Evolutionary conservation across 192 early-diverging fungal genomes (phyloP).

Genomic region (Gigaspora rosea): DNA sequence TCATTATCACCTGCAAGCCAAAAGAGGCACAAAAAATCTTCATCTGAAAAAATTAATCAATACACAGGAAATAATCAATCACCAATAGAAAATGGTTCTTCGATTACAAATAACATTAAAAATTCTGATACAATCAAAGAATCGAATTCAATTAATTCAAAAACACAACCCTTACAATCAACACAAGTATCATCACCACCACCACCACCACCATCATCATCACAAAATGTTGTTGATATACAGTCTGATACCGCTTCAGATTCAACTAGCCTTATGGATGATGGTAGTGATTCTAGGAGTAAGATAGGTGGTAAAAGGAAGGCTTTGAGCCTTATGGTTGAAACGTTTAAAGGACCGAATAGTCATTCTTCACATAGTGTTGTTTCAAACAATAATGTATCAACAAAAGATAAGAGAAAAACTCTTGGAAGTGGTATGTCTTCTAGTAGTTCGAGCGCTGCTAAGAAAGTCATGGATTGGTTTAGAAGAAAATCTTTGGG

Average conservation of each 20-base stretch:
- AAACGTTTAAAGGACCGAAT: slow-evolving; percentile 13
- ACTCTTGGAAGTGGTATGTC: neutral
- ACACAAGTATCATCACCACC: neutral
- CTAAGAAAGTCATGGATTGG: slow-evolving; percentile 77
- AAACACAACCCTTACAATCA: neutral
- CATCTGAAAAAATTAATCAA: slow-evolving; percentile 10
- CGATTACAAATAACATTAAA: neutral
- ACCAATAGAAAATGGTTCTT: slow-evolving; percentile 1
- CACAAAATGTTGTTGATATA: slow-evolving; percentile 18
- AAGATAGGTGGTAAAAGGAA: slow-evolving; percentile 21
- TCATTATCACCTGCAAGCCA: neutral
- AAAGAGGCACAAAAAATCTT: slow-evolving; percentile 25
- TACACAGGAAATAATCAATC: neutral
- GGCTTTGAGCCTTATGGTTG: slow-evolving; percentile 31
- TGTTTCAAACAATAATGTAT: neutral
- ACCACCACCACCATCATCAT: neutral
- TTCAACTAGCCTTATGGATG: slow-evolving; percentile 11
- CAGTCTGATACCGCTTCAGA: slow-evolving; percentile 20
- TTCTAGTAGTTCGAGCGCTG: slow-evolving; percentile 43
- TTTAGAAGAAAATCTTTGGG: slow-evolving; percentile 62
- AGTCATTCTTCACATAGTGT: slow-evolving; percentile 6
- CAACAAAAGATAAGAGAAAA: slow-evolving; percentile 30
- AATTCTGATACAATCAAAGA: slow-evolving; percentile 1
- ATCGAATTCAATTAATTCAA: neutral
- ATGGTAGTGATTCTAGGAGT: neutral